Evolutionary conservation across 2,329 filamentous ascomycete species (phyloP), one percentile per base, ranked within the genome.

Genomic region (Mollisiaceae sp.): DNA sequence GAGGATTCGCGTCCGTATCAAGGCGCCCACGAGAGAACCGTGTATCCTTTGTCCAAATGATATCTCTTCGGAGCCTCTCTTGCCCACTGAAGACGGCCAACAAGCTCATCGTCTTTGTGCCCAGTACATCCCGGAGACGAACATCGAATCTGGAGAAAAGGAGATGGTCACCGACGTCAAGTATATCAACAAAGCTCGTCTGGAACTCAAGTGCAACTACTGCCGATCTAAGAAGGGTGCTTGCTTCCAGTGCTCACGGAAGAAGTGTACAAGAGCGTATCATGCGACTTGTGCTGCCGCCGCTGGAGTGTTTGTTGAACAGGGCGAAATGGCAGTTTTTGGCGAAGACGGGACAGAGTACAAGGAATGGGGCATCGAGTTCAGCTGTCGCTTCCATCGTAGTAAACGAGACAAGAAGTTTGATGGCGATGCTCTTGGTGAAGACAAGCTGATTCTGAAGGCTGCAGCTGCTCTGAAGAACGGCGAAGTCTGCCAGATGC

Each of bases 1-100:
- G 82, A 93, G 92, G 78, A 87, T 92, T 70, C 88, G 89, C 69
- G 86, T 97, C 69, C 89, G 90, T 59, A 82, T 92, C 75, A 92
- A 90, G 78, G 71, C 68, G 27, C 87, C 89, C 54, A 84, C 85
- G 58, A 90, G 91, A 71, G 89, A 93, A 70, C 93, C 93, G 35
- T 99, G 95, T 78, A 89, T 93, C 68, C 84, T 99, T 22, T 99
- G 95, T 76, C 95, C 95, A 15, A 97, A 97, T 77, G 90, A 97
- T 75, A 88, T 95, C 65, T 87, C 90, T 24, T 91, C 89, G 62
- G 89, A 94, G 74, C 89, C 92, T 70, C 82, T 99, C n/a, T 79
- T 99, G 12, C 85, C 90, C 0, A 97, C 95, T 0, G 93, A 97
- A 70, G 92, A 95, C 75, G 93, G 92, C 43, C 88, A 92, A 69